These are phyloP conservation scores for Hyphodiscus sp. DNA, from an alignment of 2,329 filamentous ascomycete species.

Conservation along the genomic window DNA sequence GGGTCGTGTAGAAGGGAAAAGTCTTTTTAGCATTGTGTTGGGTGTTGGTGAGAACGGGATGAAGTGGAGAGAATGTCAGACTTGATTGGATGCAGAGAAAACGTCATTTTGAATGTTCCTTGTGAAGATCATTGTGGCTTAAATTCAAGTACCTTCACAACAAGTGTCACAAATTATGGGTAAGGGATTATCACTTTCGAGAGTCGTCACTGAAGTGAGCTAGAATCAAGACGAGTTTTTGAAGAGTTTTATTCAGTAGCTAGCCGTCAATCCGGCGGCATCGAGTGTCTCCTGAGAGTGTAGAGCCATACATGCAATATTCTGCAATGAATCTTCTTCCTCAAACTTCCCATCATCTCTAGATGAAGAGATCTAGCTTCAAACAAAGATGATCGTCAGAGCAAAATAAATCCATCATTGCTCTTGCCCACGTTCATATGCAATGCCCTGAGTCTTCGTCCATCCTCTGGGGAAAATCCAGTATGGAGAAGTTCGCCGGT, in stretches of 20 bases:
- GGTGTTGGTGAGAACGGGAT: not conserved
- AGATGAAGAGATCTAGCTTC: not conserved
- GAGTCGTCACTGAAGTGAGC: not conserved
- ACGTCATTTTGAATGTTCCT: not conserved
- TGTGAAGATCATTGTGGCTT: not conserved
- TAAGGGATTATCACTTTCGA: no score
- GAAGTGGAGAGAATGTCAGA: not conserved
- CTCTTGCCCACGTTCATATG: not conserved
- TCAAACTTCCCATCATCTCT: not conserved
- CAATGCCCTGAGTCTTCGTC: not conserved
- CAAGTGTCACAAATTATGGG: not conserved
- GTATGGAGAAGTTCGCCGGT: conserved; percentile 14
- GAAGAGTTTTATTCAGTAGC: conserved; percentile 20
- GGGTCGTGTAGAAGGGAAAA: not conserved
- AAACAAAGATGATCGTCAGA: conserved; percentile 9
- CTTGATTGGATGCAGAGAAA: not conserved
- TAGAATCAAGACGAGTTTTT: conserved; percentile 5
- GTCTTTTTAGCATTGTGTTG: not conserved
- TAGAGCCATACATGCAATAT: conserved; percentile 15
- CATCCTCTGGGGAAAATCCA: not conserved
- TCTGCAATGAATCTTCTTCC: conserved; percentile 14
- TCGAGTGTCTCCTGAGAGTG: conserved; percentile 2
- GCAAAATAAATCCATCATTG: not conserved
- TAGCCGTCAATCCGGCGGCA: conserved; percentile 5
- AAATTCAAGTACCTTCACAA: no score